A percentile compares a stretch with the other conserved stretches of the same genome.
Evolutionary conservation across 768 basidiomycete genomes (phyloP).

Genomic region (Naganishia antarctica): DNA sequence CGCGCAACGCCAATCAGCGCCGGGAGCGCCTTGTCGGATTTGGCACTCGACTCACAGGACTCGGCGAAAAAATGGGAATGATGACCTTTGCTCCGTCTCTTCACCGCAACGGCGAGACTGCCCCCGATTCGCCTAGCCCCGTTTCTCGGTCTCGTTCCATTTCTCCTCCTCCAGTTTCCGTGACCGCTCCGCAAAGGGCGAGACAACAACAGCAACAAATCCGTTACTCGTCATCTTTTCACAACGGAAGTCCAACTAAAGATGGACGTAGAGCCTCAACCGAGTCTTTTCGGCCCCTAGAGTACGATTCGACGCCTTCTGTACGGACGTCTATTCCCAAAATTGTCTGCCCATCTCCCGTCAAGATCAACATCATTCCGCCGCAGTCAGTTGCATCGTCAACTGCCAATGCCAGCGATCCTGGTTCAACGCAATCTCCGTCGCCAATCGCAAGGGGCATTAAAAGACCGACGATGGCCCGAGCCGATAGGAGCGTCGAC

Average conservation of each 20-base stretch:
- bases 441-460: background rate
- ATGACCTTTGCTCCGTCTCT: slow-evolving; percentile 6
- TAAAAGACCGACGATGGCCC: background rate
- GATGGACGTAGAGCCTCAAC: slow-evolving; percentile 4
- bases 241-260: slow-evolving; percentile 14
- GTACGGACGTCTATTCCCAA: background rate
- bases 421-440: background rate
- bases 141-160: slow-evolving; percentile 8
- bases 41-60: slow-evolving; percentile 6
- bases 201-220: slow-evolving; percentile 5
- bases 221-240: background rate
- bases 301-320: background rate
- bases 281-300: background rate
- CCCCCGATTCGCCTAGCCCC: background rate
- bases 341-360: background rate
- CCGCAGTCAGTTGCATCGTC: background rate
- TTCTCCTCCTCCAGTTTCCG: slow-evolving; percentile 16
- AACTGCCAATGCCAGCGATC: background rate
- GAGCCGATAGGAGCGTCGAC: background rate
- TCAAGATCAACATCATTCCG: background rate
- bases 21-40: slow-evolving; percentile 4
- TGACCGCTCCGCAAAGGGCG: slow-evolving; percentile 2
- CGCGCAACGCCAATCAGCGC: slow-evolving; percentile 12
- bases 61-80: slow-evolving; percentile 21
- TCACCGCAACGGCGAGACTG: background rate